Percentiles rank a stretch among this genome's conserved stretches.
These are phyloP conservation scores for Microsporum canis DNA, from an alignment of 2,329 filamentous ascomycete genomes.

Conservation along the genomic window DNA sequence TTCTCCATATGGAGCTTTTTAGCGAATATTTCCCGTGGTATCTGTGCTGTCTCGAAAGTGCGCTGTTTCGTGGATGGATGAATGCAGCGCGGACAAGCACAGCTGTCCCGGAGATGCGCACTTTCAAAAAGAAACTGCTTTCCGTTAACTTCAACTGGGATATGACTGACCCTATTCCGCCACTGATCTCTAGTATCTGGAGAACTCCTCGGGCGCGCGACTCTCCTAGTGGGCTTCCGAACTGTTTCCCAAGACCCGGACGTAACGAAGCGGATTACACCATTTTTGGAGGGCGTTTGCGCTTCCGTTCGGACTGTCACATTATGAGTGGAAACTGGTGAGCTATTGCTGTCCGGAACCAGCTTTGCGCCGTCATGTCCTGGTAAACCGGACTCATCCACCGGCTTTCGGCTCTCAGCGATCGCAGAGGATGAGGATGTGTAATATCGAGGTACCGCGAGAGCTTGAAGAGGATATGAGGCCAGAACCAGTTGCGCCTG, in stretches of 20 bases:
- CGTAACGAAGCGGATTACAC: not conserved
- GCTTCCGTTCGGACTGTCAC: not conserved
- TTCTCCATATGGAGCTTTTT: constrained; percentile 34
- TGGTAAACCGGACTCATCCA: not conserved
- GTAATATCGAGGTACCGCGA: not conserved
- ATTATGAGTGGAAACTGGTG: not conserved
- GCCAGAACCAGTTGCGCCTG: not conserved
- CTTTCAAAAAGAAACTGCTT: not conserved
- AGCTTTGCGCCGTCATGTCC: not conserved
- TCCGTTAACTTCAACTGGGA: not conserved
- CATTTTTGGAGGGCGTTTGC: not conserved
- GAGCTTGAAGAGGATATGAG: not conserved
- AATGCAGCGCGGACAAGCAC: constrained; percentile 43
- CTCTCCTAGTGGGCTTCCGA: not conserved
- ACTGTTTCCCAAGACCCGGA: not conserved
- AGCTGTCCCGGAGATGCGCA: constrained; percentile 43
- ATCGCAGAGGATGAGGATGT: not conserved
- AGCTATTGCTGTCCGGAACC: not conserved
- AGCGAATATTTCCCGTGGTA: constrained; percentile 40
- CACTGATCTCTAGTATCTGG: not conserved
- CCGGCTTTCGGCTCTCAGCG: not conserved
- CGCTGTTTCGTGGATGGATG: constrained; percentile 51
- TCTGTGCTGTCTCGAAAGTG: constrained; percentile 53
- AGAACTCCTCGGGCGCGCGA: not conserved
- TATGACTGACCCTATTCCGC: not conserved